Base-by-base conservation (phyloP, 805 yeast genomes). In the Yamadazyma ubonensis region DNA sequence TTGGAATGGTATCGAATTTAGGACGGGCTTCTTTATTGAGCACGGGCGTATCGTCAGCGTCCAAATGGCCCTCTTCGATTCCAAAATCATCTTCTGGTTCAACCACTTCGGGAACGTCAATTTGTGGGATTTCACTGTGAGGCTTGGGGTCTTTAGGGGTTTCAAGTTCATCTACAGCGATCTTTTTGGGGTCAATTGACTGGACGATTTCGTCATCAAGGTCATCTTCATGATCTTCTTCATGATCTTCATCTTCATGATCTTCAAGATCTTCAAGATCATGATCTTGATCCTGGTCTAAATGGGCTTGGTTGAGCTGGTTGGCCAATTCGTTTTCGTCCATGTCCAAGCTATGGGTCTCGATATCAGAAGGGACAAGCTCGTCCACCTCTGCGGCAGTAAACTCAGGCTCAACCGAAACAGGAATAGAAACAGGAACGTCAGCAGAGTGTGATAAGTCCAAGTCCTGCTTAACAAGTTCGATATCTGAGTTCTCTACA, bases 1-100 rank as follows among this genome's bases (percentile, higher is more conserved):
- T 60, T 1, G 69, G 63, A 6, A 52, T 48, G 3, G 49, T 44
- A 35, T 61, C 68, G 43, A 65, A 64, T 5, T 49, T 57, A 5
- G 71, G 70, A 22, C 58, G 51, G 15, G 61, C 49, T 22, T 33
- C 37, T 20, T 36, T 36, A 15, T 16, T 53, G 52, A 40, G 51
- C 36, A 19, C 59, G 59, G 55, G 49, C 8, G 57, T 56, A 11
- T 56, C 53, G 6, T 53, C 60, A 9, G 52, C 49, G 8, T 45
- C 52, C 6, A 40, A 23, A 1, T 29, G 42, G 11, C 48, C 49
- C 29, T 58, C 63, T 33, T 54, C 61, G 26, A 54, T 51, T 18
- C 59, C 61, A 33, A 49, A 55, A 5, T 55, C 58, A n/a, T 53
- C 54, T 2, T 44, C 54, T n/a, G 38, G 45, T 20, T 15, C 21